These are phyloP conservation scores for Microascus cirrosus DNA, from an alignment of 2,329 filamentous ascomycete genomes.

Conservation along the genomic window DNA sequence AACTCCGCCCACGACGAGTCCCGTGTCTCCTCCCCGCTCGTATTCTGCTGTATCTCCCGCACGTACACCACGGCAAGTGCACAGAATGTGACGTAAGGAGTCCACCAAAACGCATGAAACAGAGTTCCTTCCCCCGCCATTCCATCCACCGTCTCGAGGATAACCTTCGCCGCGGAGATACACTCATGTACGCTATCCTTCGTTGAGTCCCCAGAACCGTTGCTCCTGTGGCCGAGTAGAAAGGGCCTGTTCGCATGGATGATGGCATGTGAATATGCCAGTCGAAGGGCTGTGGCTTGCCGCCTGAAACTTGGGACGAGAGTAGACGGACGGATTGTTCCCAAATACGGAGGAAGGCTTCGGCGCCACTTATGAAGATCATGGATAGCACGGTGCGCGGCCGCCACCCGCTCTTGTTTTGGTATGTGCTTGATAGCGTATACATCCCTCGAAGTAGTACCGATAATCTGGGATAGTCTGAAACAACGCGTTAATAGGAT, in stretches of 20 bases:
- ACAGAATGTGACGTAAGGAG: conserved; percentile 40
- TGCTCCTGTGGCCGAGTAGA: not conserved
- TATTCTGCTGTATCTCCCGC: conserved; percentile 33
- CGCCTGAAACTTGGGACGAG: conserved; percentile 31
- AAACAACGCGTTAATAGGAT: not conserved
- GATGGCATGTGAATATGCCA: conserved; percentile 23
- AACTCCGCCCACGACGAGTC: conserved; percentile 10
- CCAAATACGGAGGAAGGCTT: conserved; percentile 28
- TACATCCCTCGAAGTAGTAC: conserved; percentile 23
- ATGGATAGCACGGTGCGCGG: conserved; percentile 23
- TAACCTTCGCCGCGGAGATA: conserved; percentile 23
- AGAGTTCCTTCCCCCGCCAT: not conserved
- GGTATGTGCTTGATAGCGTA: conserved; percentile 24
- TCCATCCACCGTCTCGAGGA: not conserved
- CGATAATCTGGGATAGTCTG: conserved; percentile 26
- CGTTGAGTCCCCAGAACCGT: not conserved
- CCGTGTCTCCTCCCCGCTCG: conserved; percentile 5
- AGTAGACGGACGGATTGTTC: conserved; percentile 29
- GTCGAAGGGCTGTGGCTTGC: conserved; percentile 39
- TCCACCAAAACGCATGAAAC: conserved; percentile 31
- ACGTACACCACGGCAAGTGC: conserved; percentile 41
- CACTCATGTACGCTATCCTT: conserved; percentile 19
- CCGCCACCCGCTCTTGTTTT: conserved; percentile 22
- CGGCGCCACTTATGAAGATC: conserved; percentile 27
- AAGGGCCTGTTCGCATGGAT: not conserved